Evolutionary conservation across 1,139 yeast genomes (phyloP).

Genomic region (Neolecta irregularis): DNA sequence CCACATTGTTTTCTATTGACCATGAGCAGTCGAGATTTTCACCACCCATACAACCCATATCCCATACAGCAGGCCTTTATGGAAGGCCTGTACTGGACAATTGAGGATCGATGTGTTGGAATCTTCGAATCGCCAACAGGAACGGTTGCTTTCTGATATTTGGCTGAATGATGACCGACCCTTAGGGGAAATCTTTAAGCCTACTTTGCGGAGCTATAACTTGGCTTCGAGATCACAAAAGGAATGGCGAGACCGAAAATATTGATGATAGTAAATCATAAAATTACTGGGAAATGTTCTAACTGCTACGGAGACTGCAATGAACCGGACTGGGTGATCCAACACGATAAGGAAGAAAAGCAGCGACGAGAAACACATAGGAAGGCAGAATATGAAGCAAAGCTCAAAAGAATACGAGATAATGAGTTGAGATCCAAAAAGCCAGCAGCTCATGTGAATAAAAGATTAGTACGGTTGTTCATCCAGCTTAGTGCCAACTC

Average conservation of each 20-base stretch:
- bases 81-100: constrained; percentile 53
- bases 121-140: constrained; percentile 92
- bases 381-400: constrained; percentile 27
- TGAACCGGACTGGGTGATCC: constrained; percentile 26
- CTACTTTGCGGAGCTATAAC: constrained; percentile 74
- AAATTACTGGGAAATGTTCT: constrained; percentile 4
- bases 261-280: too few relatives aligned
- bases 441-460: constrained; percentile 2
- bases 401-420: constrained; percentile 23
- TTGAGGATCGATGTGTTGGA: constrained; percentile 41
- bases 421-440: constrained; percentile 17
- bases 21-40: constrained; percentile 23
- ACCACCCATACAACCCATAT: constrained; percentile 76
- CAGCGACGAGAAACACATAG: constrained; percentile 23
- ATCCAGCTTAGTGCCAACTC: too few relatives aligned
- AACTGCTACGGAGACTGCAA: constrained; percentile 8
- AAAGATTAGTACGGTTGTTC: constrained; percentile 1
- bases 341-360: constrained; percentile 21
- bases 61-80: constrained; percentile 62
- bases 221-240: constrained; percentile 59
- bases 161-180: not conserved
- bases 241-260: constrained; percentile 16
- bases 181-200: constrained; percentile 11
- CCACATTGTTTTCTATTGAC: not conserved
- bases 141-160: constrained; percentile 3